These are phyloP conservation scores for Plasmodium yoelii DNA, from an alignment of 169 alveolate genomes.

Conservation along the genomic window DNA sequence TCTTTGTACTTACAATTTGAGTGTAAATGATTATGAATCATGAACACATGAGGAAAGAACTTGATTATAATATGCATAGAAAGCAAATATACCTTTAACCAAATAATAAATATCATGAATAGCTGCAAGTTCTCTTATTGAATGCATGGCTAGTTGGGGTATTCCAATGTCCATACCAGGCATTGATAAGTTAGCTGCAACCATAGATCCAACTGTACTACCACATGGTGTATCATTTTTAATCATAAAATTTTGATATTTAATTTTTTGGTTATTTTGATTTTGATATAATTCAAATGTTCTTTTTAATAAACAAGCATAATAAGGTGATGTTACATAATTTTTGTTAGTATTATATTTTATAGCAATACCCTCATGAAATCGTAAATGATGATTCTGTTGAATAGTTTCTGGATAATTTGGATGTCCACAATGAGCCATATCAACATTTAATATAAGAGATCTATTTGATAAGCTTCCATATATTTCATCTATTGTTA, in stretches of 20 bases:
- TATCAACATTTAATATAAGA: conserved; percentile 88
- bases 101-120: conserved; percentile 78
- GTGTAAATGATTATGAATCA: not conserved
- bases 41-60: conserved; percentile 40
- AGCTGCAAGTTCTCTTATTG: conserved; percentile 92
- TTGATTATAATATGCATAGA: conserved; percentile 44
- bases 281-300: conserved; percentile 32
- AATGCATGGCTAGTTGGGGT: conserved; percentile 97
- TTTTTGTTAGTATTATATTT: conserved; percentile 54
- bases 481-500: conserved; percentile 59
- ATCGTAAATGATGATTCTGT: conserved; percentile 89
- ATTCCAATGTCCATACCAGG: conserved; percentile 94
- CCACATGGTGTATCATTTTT: conserved; percentile 96
- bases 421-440: conserved; percentile 98
- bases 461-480: conserved; percentile 81
- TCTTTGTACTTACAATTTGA: no score
- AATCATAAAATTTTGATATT: conserved; percentile 64
- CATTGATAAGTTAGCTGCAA: conserved; percentile 60
- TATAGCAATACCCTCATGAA: conserved; percentile 88
- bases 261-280: conserved; percentile 15
- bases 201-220: conserved; percentile 87
- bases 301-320: conserved; percentile 55
- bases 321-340: conserved; percentile 57
- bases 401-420: conserved; percentile 96
- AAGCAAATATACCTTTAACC: conserved; percentile 74